Evolutionary conservation across 2,329 filamentous ascomycete genomes (phyloP), one percentile per base, ranked within the genome.

Genomic region (Plectosphaerella plurivora): DNA sequence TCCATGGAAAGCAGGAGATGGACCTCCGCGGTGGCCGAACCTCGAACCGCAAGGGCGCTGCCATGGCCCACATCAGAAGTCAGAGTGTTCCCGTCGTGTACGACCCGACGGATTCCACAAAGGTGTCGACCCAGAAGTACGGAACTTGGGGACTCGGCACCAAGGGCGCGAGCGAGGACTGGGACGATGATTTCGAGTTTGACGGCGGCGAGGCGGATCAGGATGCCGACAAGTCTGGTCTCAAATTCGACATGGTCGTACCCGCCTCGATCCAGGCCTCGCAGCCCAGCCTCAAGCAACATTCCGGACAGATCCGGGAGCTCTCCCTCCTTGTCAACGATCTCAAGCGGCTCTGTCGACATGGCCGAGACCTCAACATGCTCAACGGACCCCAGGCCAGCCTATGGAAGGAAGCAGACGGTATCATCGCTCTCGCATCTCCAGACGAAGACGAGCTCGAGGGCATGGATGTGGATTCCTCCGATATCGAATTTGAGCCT

Each of bases 171-270:
- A 92, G 87, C 55, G 90, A 95, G 65, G 89, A 94, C 63, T 95
- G 90, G 90, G 90, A 93, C 60, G 88, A 92, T 57, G 90, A 95
- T 65, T 94, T 95, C 60, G 88, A 93, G 55, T 92, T 93, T 64
- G 79, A 79, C 9, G 73, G 72, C 24, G 65, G 76, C 33, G 73
- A 71, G 44, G 61, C 68, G 36, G 65, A 56, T 5, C 67, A 68
- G 20, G 69, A 67, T 41, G 71, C 70, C 49, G 66, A 67, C 4
- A 66, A 66, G 3, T 64, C 66, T 7, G 28, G 28, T 8, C 8
- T 9, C 28, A 33, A 33, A 2, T 69, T 75, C 51, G 68, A 71
- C 2, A 88, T 91, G 83, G 69, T 87, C n/a, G 86, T 95, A 22
- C 90, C 90, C 0, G 82, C 86, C 58, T 88, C 83, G 2, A 94